Evolutionary conservation across 2,329 filamentous ascomycete genomes (phyloP).

Genomic region (Mycosphaerella sp.): DNA sequence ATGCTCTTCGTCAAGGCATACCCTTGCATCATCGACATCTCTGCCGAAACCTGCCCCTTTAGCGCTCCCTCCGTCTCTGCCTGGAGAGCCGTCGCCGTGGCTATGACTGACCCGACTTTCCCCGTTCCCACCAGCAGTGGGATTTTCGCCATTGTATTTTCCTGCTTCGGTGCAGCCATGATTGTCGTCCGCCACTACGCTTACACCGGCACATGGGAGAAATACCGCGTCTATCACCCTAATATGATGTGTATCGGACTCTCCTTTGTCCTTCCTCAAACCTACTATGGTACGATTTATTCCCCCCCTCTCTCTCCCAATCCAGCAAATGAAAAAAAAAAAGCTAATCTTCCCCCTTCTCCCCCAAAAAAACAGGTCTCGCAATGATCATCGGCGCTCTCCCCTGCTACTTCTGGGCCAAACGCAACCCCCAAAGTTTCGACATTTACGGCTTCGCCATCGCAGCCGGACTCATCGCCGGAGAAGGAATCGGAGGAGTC

Average conservation of each 20-base stretch:
- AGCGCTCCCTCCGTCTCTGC: slow-evolving; percentile 57
- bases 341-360: not conserved
- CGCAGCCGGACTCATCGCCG: slow-evolving; percentile 56
- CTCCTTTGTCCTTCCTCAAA: slow-evolving; percentile 52
- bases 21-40: slow-evolving; percentile 55
- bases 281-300: slow-evolving; percentile 42
- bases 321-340: not conserved
- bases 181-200: slow-evolving; percentile 51
- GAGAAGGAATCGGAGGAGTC: slow-evolving; percentile 59
- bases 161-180: slow-evolving; percentile 47
- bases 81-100: slow-evolving; percentile 59
- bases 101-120: slow-evolving; percentile 53
- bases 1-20: slow-evolving; percentile 63
- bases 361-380: slow-evolving; percentile 27
- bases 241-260: slow-evolving; percentile 56
- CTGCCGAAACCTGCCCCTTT: slow-evolving; percentile 52
- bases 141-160: slow-evolving; percentile 53
- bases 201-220: slow-evolving; percentile 48
- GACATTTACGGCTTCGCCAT: slow-evolving; percentile 54
- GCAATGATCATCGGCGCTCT: slow-evolving; percentile 54
- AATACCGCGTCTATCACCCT: slow-evolving; percentile 51
- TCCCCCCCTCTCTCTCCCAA: no score
- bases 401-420: slow-evolving; percentile 49
- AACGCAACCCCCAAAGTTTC: slow-evolving; percentile 47
- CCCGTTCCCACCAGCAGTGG: slow-evolving; percentile 51